Evolutionary conservation across 805 yeast genomes (phyloP), one percentile per base, ranked within the genome.

Genomic region (Teunomyces pallodes): DNA sequence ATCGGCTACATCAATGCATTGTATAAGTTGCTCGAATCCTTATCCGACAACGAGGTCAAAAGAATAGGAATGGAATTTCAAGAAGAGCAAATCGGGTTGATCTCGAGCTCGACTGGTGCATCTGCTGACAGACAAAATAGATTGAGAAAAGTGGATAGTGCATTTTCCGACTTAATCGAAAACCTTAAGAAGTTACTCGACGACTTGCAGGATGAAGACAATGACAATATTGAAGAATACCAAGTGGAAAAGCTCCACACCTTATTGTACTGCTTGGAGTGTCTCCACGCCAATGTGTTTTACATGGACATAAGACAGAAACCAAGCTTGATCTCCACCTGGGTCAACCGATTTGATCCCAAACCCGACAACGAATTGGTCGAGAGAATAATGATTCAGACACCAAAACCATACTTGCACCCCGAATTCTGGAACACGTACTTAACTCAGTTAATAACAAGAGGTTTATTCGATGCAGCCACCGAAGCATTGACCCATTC

Each of bases 261-360:
- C 46, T 69, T 75, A 28, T 59, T 77, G 29, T 73, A 75, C 49
- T 77, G 86, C 6, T 58, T 86, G 41, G 83, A 81, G 50, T 79
- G 90, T 54, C 59, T 86, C 26, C 75, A 76, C 43, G 80, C 87
- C 0, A 61, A 80, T 32, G 70, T 74, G 55, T 83, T 81, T 54
- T 56, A 58, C 35, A 47, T 52, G 1, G 69, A 72, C 13, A 59
- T 65, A 9, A 68, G 73, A 48, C 68, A 62, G 43, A 70, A 71
- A 53, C 75, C 83, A 28, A 69, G 70, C 42, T 59, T 73, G 35
- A 63, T 83, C 31, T 64, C 76, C 12, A 75, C 72, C 42, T 87
- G 94, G 94, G 71, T 84, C 24, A 87, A 87, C 58, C 74, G 81
- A 47, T 82, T 84, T 28, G 88, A 86, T 59, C 82, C 84, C 4